Percentiles rank a stretch among this genome's conserved stretches.
These are phyloP conservation scores for Candida sanyaensis DNA, from an alignment of 1,139 yeast species.

Conservation along the genomic window DNA sequence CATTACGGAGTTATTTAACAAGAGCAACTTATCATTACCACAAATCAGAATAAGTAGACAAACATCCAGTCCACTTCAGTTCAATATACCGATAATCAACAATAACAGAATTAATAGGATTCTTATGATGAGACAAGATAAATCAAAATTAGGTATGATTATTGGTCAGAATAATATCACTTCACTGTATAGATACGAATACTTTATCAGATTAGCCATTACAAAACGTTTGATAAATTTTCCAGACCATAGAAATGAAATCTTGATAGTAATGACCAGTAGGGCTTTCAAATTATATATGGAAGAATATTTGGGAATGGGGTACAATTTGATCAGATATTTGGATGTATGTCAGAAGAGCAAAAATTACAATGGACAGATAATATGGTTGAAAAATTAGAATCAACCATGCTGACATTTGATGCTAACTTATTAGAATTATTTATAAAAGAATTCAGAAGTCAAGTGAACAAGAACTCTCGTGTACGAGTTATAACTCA, in stretches of 20 bases:
- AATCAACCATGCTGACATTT: background rate
- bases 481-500: background rate
- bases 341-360: slow-evolving; percentile 12
- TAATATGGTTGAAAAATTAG: slow-evolving; percentile 5
- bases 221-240: background rate
- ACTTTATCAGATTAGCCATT: slow-evolving; percentile 2
- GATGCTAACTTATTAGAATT: slow-evolving; percentile 2
- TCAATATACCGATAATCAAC: slow-evolving; percentile 6
- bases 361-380: slow-evolving; percentile 11
- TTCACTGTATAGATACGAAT: slow-evolving; percentile 4
- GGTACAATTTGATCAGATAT: slow-evolving; percentile 6
- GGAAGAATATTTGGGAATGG: slow-evolving; percentile 5
- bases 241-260: background rate
- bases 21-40: slow-evolving; percentile 4
- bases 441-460: slow-evolving; percentile 6
- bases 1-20: background rate
- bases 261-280: slow-evolving; percentile 5
- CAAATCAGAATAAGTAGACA: background rate
- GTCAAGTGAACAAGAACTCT: background rate
- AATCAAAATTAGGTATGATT: background rate
- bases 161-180: slow-evolving; percentile 1
- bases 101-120: slow-evolving; percentile 10
- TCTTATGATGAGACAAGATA: slow-evolving; percentile 1
- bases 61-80: slow-evolving; percentile 1
- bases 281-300: slow-evolving; percentile 10